Evolutionary conservation across 1,284 basidiomycete species (phyloP).

Genomic region (Microbotryomycetes sp.): DNA sequence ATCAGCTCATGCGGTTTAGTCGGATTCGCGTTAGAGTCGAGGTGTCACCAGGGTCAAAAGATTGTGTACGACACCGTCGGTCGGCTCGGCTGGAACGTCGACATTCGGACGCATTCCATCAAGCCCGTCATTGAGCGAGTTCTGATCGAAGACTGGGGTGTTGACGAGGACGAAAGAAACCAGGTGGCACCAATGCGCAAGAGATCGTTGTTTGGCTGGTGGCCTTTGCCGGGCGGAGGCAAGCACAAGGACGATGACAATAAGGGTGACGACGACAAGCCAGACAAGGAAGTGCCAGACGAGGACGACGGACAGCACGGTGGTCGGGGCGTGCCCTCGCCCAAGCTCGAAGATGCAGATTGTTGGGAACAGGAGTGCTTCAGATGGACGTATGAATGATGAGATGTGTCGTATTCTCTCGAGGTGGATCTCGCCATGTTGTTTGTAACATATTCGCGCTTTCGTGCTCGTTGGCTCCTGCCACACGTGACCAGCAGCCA

Average conservation of each 20-base stretch:
- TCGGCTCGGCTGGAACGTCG: conserved; percentile 70
- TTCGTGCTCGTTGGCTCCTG: background rate
- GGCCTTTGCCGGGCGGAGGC: conserved; percentile 10
- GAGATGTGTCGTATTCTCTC: background rate
- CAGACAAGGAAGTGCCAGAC: conserved; percentile 1
- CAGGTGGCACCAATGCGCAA: background rate
- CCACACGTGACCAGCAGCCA: background rate
- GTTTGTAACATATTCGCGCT: background rate
- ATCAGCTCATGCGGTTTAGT: conserved; percentile 34
- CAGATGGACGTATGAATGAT: conserved; percentile 29
- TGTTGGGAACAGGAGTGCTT: conserved; percentile 32
- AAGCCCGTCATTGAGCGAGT: conserved; percentile 64
- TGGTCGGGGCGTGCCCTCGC: conserved; percentile 31
- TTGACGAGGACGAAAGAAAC: conserved; percentile 2
- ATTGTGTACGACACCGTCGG: conserved; percentile 83
- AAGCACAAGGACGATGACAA: conserved; percentile 5
- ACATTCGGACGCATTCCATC: conserved; percentile 71
- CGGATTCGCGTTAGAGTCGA: conserved; percentile 38
- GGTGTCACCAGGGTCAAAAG: conserved; percentile 74
- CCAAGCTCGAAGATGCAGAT: conserved; percentile 29
- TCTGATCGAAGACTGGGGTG: conserved; percentile 66
- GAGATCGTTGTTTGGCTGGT: background rate
- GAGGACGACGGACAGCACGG: conserved; percentile 27
- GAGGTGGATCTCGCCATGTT: background rate
- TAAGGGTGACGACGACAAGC: conserved; percentile 7